Evolutionary conservation across 495 filamentous ascomycete genomes (phyloP), one percentile per base, ranked within the genome.

Genomic region (Pseudomonodictys pantanalensis): DNA sequence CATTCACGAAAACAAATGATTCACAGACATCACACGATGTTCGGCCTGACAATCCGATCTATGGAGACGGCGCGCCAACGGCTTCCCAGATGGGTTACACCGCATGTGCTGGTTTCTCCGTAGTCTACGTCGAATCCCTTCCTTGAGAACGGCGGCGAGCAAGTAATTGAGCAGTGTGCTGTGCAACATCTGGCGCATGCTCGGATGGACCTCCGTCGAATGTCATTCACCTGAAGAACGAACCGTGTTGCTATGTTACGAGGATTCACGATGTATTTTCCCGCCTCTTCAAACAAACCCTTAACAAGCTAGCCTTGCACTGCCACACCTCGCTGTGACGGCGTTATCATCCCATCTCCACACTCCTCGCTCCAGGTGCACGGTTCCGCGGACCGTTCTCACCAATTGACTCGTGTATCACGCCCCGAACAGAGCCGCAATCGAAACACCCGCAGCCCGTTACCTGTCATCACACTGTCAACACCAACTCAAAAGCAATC

Each of bases 381-480:
- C 15, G 29, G 45, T 23, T 52, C 29, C 38, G 49, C 49, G n/a
- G n/a, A 39, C 38, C 42, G 48, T 29, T 7, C 23, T 9, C 11
- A 30, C 47, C 56, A 51, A 59, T 50, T 59, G 56, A 35, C 32
- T 52, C 52, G 46, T 25, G 44, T 17, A 33, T 3, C 15, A 1
- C 12, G 2, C 48, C 28, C 49, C 3, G 44, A 23, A 42, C 48
- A 47, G 26, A 24, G 41, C 48, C 47, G 24, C 38, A 43, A 6
- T 38, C 29, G 57, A 60, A 53, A 60, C 47, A 46, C 57, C 48
- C n/a, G n/a, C n/a, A n/a, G 15, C 32, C 32, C 58, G 43, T 50
- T 49, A 54, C 41, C 51, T 55, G 58, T 61, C 50, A 54, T 26
- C 3, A 35, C 32, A 51, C 56, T 44, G 56, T 52, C 56, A 43